Base-by-base conservation (phyloP, 768 basidiomycete species). In the Russula virescens region DNA sequence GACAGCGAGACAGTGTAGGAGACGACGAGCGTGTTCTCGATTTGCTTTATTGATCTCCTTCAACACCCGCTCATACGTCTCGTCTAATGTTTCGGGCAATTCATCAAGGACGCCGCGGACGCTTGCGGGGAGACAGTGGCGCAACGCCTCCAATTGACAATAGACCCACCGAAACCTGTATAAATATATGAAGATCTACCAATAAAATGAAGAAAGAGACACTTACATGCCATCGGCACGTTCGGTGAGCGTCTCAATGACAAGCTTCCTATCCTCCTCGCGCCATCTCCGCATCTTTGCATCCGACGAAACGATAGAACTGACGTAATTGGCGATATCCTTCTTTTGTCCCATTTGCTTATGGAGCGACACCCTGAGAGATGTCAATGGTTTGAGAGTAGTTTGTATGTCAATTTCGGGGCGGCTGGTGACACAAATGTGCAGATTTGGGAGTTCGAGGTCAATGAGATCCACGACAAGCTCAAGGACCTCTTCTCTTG, bases 1-100 rank as follows among this genome's bases (percentile, higher is more conserved):
- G 26, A 55, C 55, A 8, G 55, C 38, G 4, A 61, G 60, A 42
- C 56, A 62, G 3, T 62, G 61, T 16, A 62, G 56, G 13, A 62
- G 54, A 38, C 56, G 61, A 35, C 19, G 49, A 0, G 61, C 61
- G 8, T 59, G 31, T 0, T 58, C 47, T 43, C 49, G 40, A 40
- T 58, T 59, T 0, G 18, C 49, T 19, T 52, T 38, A 1, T 49
- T 35, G 48, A 60, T 52, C 0, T 35, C 42, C 42, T 21, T 48
- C 13, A 62, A 43, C 7, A 60, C 40, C 3, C 55, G 61, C 25
- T 46, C 43, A 14, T 56, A 56, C 0, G 55, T 56, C 43, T 46
- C 55, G n/a, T 56, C 43, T 7, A 62, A 38, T 2, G 56, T 43
- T 43, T 46, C 43, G 0, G 61, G 61, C 19, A 62, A 47, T 25